Evolutionary conservation across 2,329 filamentous ascomycete species (phyloP), one percentile per base, ranked within the genome.

Genomic region (Colletotrichum somersetense): DNA sequence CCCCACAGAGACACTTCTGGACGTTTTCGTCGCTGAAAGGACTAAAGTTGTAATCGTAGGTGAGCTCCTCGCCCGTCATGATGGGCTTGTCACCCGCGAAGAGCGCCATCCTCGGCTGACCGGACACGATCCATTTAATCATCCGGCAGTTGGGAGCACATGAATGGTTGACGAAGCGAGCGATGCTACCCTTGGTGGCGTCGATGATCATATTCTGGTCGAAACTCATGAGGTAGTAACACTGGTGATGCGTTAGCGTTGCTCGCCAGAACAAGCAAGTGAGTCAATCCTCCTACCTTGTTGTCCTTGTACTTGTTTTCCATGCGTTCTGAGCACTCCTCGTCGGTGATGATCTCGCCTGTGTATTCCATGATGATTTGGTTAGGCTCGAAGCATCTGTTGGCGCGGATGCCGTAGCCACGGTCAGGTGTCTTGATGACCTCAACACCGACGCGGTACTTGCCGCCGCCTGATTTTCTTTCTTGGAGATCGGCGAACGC

Each of bases 351-450:
- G 76, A 99, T 98, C 82, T 99, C 96, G 52, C 96, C 96, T 0
- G 95, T 96, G 79, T 99, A 99, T 79, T 99, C 96, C 84, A 98
- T 96, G 79, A 99, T 98, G 80, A 99, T 97, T 83, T 98, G 95
- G 77, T 96, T 91, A 1, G 95, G 90, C 69, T 91, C 87, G 80
- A 98, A 99, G 73, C 91, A 92, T 58, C 96, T 91, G 82, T 96
- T 97, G 79, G 93, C 94, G 73, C 96, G 92, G 62, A 99, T 94
- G 64, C 96, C 96, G 80, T 96, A 95, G 38, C 96, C 96, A 71
- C 95, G 91, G 82, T 97, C 93, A 26, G 86, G 83, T 1, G 96
- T 98, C 84, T 97, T 95, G 82, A 97, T 91, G 52, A 98, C 95
- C 80, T 99, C 96, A 11, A 99, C 95, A 58, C 96, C 96, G 72